Evolutionary conservation across 805 yeast species (phyloP).

Genomic region (Yueomyces sinensis): DNA sequence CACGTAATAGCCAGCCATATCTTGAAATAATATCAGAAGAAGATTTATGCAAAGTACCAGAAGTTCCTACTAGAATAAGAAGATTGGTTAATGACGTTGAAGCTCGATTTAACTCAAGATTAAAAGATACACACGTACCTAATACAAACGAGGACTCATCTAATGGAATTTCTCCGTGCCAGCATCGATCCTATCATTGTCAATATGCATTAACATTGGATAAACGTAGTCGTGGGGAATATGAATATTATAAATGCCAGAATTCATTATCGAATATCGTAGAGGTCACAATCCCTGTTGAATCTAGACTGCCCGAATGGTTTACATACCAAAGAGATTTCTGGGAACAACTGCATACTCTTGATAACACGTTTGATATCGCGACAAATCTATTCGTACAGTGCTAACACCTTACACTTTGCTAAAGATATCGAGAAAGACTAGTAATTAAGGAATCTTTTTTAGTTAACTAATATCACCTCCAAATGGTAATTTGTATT

Average conservation of each 20-base stretch:
- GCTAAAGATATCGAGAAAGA: no score
- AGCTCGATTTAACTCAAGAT: slow-evolving; percentile 2
- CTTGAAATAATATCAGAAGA: slow-evolving; percentile 13
- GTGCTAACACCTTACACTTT: no score
- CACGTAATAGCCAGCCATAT: no score
- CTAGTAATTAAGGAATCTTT: no score
- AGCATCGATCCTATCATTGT: slow-evolving; percentile 1
- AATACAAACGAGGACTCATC: not conserved
- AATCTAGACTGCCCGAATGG: slow-evolving; percentile 62
- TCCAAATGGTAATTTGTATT: no score
- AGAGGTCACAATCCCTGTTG: slow-evolving; percentile 44
- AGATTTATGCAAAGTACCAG: slow-evolving; percentile 16
- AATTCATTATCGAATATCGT: slow-evolving; percentile 1
- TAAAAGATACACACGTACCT: not conserved
- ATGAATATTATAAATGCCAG: slow-evolving; percentile 9
- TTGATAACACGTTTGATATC: no score
- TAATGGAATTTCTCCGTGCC: not conserved
- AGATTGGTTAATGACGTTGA: slow-evolving; percentile 15
- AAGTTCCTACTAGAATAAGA: slow-evolving; percentile 17
- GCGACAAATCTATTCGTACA: no score
- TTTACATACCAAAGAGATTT: slow-evolving; percentile 45
- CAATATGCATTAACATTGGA: no score
- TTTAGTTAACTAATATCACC: no score
- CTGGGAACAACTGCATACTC: no score
- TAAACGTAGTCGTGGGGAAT: no score